Percentiles rank a stretch among this genome's conserved stretches.
Conservation (phyloP, 2,329 filamentous ascomycete genomes). For the Phoma herbarum region DNA sequence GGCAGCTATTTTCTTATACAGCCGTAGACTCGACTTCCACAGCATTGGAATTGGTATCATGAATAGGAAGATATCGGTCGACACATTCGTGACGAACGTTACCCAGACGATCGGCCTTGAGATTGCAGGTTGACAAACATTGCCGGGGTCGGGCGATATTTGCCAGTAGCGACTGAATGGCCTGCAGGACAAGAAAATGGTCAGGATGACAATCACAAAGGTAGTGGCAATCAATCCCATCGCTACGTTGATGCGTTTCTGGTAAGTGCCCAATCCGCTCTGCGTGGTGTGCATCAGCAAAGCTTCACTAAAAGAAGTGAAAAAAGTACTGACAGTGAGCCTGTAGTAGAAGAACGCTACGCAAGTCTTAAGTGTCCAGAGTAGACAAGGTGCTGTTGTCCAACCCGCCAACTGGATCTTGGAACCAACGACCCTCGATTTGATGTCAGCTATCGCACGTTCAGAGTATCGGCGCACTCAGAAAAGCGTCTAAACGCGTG, state of each 20-base stretch:
- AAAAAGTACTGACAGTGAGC: conserved; percentile 44
- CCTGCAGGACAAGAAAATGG: conserved; percentile 62
- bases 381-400: conserved; percentile 62
- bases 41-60: conserved; percentile 66
- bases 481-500: no score
- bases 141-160: conserved; percentile 65
- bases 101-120: conserved; percentile 24
- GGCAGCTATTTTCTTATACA: conserved; percentile 62
- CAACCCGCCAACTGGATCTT: conserved; percentile 64
- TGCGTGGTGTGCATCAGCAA: conserved; percentile 4
- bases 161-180: conserved; percentile 67
- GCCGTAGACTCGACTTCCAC: conserved; percentile 60
- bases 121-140: conserved; percentile 24
- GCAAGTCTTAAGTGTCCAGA: conserved; percentile 65
- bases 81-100: conserved; percentile 59
- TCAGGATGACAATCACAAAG: conserved; percentile 60
- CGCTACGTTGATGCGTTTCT: conserved; percentile 55
- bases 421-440: conserved; percentile 59
- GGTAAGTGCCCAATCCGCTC: conserved; percentile 22
- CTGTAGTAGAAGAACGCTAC: conserved; percentile 66
- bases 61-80: conserved; percentile 67
- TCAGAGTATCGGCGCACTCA: no score
- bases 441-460: conserved; percentile 41
- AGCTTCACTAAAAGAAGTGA: neutral
- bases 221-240: conserved; percentile 60